Evolutionary conservation across 176 grass and related monocot species (phyloP).

Genomic region (Alloteropsis semialata): DNA sequence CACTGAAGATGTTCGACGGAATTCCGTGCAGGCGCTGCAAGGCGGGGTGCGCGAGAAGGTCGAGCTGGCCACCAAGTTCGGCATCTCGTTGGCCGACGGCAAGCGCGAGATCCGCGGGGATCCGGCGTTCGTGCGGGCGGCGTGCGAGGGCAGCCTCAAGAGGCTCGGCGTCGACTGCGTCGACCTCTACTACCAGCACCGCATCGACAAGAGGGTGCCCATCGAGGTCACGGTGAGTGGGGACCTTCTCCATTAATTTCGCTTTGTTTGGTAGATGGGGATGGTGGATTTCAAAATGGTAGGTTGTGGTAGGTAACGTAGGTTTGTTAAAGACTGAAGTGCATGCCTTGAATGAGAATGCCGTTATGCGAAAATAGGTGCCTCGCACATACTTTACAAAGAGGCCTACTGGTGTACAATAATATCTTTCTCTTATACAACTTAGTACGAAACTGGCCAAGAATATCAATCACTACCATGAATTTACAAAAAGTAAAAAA

Average conservation of each 20-base stretch:
- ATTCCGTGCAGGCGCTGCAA: slow-evolving; percentile 47
- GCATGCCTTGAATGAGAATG: background rate
- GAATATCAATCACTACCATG: background rate
- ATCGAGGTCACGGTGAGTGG: slow-evolving; percentile 69
- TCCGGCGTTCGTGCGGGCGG: slow-evolving; percentile 54
- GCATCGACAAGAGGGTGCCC: slow-evolving; percentile 52
- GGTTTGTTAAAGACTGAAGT: background rate
- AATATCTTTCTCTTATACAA: background rate
- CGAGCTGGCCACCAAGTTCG: slow-evolving; percentile 67
- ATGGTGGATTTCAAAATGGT: background rate
- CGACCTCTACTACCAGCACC: slow-evolving; percentile 77
- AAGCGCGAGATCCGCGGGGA: slow-evolving; percentile 31
- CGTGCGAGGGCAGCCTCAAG: slow-evolving; percentile 56
- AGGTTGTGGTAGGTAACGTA: background rate
- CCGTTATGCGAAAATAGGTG: background rate
- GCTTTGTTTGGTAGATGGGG: background rate
- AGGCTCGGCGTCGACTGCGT: slow-evolving; percentile 51
- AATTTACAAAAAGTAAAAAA: background rate
- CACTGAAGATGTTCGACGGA: slow-evolving; percentile 24
- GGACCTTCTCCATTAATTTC: background rate
- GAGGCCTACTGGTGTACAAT: background rate
- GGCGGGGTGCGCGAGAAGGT: slow-evolving; percentile 54
- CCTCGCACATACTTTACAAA: background rate
- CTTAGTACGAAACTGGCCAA: background rate
- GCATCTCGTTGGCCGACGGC: background rate